phyloP scores from a whole-genome alignment of 768 basidiomycete species.

The Amanita polypyramis region DNA sequence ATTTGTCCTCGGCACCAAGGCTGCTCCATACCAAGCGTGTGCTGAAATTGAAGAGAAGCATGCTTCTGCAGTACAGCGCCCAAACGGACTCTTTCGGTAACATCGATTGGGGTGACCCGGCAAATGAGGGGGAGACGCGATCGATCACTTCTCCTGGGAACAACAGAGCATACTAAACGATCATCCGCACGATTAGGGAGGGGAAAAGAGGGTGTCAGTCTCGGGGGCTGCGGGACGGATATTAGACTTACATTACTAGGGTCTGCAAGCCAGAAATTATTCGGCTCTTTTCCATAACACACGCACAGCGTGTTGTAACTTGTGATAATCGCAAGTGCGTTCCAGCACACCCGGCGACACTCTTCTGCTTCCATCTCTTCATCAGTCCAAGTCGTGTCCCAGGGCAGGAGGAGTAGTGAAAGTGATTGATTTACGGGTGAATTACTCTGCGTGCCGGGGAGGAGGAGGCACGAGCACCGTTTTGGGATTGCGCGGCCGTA shows the following conservation, averaged over 20 bases:
- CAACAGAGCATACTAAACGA: slow-evolving; percentile 43
- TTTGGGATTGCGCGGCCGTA: slow-evolving; percentile 14
- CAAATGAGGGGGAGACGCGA: slow-evolving; percentile 30
- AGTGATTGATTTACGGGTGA: slow-evolving; percentile 27
- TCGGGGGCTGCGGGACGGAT: no score
- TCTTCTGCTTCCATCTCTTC: slow-evolving; percentile 56
- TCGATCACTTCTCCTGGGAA: slow-evolving; percentile 69
- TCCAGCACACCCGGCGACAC: slow-evolving; percentile 70
- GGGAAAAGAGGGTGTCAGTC: background rate
- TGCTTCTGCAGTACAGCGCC: slow-evolving; percentile 74
- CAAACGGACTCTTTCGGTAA: slow-evolving; percentile 72
- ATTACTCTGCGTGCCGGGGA: no score
- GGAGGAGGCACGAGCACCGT: slow-evolving; percentile 36
- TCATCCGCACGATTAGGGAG: background rate
- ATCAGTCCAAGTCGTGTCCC: slow-evolving; percentile 48
- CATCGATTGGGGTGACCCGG: slow-evolving; percentile 26
- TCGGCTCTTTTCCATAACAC: slow-evolving; percentile 48
- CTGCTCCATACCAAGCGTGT: slow-evolving; percentile 35
- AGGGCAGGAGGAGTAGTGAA: slow-evolving; percentile 45
- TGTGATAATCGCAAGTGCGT: slow-evolving; percentile 56
- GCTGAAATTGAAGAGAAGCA: slow-evolving; percentile 74
- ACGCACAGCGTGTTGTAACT: slow-evolving; percentile 61
- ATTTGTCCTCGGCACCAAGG: slow-evolving; percentile 39
- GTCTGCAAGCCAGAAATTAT: slow-evolving; percentile 49
- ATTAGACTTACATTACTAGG: slow-evolving; percentile 44